These are phyloP conservation scores for Amborella trichopoda DNA, from an alignment of 164 flowering plant species.

Conservation along the genomic window DNA sequence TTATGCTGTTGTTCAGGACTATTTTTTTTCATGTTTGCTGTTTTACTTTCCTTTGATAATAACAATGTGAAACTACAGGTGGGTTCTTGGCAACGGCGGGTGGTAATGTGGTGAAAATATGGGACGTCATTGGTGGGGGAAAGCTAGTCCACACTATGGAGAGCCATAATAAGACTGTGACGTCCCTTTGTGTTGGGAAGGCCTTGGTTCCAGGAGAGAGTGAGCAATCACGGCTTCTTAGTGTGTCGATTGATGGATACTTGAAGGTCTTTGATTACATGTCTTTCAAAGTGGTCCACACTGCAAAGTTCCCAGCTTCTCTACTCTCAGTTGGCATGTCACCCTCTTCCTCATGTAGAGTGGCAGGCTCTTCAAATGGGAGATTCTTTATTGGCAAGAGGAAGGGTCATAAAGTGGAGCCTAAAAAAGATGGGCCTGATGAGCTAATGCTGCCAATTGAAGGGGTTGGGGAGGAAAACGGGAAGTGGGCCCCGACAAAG, in stretches of 20 bases:
- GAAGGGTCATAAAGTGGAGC: conserved; percentile 46
- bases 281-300: conserved; percentile 50
- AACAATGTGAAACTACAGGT: too few relatives aligned
- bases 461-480: conserved; percentile 13
- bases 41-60: too few relatives aligned
- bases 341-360: conserved; percentile 50
- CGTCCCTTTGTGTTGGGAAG: conserved; percentile 65
- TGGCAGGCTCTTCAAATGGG: conserved; percentile 77
- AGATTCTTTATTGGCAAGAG: conserved; percentile 56
- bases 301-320: conserved; percentile 73
- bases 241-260: conserved; percentile 83
- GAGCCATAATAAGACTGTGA: conserved; percentile 87
- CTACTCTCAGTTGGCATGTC: conserved; percentile 68
- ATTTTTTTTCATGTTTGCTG: too few relatives aligned
- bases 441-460: neutral
- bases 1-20: too few relatives aligned
- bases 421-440: too few relatives aligned
- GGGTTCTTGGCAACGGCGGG: conserved; percentile 82
- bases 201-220: conserved; percentile 29
- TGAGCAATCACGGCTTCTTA: conserved; percentile 46
- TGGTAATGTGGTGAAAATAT: conserved; percentile 72
- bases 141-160: conserved; percentile 55
- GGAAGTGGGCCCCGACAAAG: conserved; percentile 26
- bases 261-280: conserved; percentile 85
- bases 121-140: conserved; percentile 93